These are phyloP conservation scores for Harringtonia lauricola DNA, from an alignment of 2,329 filamentous ascomycete species.

Conservation along the genomic window DNA sequence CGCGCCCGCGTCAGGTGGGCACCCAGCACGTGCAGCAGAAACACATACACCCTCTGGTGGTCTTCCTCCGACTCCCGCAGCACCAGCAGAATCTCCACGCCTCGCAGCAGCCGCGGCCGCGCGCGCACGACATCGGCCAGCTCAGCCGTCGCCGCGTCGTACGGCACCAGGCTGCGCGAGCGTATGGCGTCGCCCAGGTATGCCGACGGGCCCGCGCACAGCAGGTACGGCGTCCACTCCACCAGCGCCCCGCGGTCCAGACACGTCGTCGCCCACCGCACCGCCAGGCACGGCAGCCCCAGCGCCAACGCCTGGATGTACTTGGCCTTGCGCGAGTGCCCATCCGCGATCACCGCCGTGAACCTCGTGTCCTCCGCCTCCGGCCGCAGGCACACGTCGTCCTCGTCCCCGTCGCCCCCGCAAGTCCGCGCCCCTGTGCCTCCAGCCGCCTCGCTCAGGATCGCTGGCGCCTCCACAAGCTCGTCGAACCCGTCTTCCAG, in stretches of 20 bases:
- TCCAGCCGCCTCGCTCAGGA: constrained; percentile 20
- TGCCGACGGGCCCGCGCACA: constrained; percentile 72
- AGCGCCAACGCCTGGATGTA: constrained; percentile 92
- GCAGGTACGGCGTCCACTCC: constrained; percentile 70
- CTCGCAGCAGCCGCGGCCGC: constrained; percentile 53
- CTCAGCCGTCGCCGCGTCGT: constrained; percentile 43
- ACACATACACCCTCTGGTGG: constrained; percentile 62
- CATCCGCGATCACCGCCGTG: constrained; percentile 74
- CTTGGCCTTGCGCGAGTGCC: constrained; percentile 76
- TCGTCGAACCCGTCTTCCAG: constrained; percentile 69
- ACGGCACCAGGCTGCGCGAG: constrained; percentile 57
- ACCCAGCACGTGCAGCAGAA: constrained; percentile 69
- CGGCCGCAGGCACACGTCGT: constrained; percentile 40
- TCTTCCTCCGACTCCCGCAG: constrained; percentile 54
- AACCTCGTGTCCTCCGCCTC: constrained; percentile 54
- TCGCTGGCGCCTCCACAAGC: constrained; percentile 49
- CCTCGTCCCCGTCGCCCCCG: constrained; percentile 12
- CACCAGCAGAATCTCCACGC: constrained; percentile 61
- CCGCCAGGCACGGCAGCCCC: constrained; percentile 74
- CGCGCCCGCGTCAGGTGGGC: constrained; percentile 57
- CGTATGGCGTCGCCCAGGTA: constrained; percentile 67
- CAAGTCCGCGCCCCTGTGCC: constrained; percentile 18
- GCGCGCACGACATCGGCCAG: constrained; percentile 45
- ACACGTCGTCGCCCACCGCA: constrained; percentile 71
- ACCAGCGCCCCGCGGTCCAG: constrained; percentile 49